Evolutionary conservation across 805 yeast genomes (phyloP).

Genomic region (Metschnikowia colocasiae): DNA sequence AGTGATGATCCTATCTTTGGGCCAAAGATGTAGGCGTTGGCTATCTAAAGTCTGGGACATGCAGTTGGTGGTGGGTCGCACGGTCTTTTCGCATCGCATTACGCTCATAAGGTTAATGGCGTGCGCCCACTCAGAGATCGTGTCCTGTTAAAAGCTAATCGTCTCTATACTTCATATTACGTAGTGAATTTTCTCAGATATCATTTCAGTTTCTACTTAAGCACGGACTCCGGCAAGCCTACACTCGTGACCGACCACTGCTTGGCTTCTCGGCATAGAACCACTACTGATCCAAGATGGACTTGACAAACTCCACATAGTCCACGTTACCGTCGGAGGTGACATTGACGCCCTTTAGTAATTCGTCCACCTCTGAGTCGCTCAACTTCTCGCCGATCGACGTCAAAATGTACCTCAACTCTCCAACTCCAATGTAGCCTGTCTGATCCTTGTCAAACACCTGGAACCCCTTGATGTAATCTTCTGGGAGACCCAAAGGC

Average conservation of each 20-base stretch:
- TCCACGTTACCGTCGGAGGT: conserved; percentile 93
- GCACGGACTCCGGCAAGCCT: neutral
- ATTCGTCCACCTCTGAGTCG: conserved; percentile 91
- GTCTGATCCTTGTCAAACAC: conserved; percentile 95
- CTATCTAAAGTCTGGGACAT: conserved; percentile 1
- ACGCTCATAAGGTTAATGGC: too few species aligned
- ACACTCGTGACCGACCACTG: neutral
- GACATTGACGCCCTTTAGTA: conserved; percentile 90
- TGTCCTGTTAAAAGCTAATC: too few species aligned
- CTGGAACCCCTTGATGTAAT: conserved; percentile 88
- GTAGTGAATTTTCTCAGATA: too few species aligned
- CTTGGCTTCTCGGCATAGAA: neutral
- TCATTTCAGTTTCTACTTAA: too few species aligned
- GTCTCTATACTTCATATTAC: too few species aligned
- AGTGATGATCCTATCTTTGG: conserved; percentile 43
- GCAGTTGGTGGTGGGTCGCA: neutral
- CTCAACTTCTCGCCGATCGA: conserved; percentile 92
- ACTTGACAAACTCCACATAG: conserved; percentile 91
- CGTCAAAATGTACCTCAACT: conserved; percentile 89
- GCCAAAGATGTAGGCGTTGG: conserved; percentile 50
- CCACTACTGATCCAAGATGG: conserved; percentile 82
- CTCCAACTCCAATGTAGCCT: conserved; percentile 97
- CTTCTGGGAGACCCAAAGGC: conserved; percentile 83
- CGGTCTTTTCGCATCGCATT: neutral
- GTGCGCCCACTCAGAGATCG: too few species aligned